These are phyloP conservation scores for Suhomyces sp. DNA, from an alignment of 805 yeast species.

Conservation along the genomic window DNA sequence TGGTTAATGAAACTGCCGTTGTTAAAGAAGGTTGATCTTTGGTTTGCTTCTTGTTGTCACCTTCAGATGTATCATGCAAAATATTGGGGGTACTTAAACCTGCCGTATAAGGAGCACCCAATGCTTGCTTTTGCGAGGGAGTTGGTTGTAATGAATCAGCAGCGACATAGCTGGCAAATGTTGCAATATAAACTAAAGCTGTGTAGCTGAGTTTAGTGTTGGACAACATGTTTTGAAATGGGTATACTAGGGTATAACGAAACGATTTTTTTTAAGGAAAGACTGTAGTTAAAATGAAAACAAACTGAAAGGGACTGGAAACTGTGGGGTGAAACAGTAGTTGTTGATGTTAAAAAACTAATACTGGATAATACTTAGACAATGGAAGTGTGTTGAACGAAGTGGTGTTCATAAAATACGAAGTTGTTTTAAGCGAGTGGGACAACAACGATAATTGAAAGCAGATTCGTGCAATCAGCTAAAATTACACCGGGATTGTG, in stretches of 20 bases:
- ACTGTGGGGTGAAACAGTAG: not conserved
- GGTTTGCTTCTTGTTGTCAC: not conserved
- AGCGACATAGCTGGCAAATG: constrained; percentile 1
- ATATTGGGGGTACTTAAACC: not conserved
- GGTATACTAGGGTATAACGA: not conserved
- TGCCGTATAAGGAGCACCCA: not conserved
- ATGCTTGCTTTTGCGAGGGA: constrained; percentile 1
- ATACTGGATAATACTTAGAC: not conserved
- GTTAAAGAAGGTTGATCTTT: not conserved
- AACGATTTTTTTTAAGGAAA: constrained; percentile 14
- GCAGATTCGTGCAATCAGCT: not conserved
- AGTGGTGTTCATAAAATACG: not conserved
- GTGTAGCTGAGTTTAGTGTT: constrained; percentile 8
- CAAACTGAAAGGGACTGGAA: not conserved
- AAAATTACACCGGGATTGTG: not conserved
- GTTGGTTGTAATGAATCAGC: not conserved
- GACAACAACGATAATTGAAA: not conserved
- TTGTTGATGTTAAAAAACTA: not conserved
- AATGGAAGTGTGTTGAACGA: not conserved
- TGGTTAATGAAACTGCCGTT: not conserved
- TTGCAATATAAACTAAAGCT: constrained; percentile 5
- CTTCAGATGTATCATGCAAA: not conserved
- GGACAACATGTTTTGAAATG: constrained; percentile 3
- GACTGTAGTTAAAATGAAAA: constrained; percentile 22
- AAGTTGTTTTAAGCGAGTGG: not conserved